These are phyloP conservation scores for Thoreauomyces humboldtii DNA, from an alignment of 192 early-diverging fungal species.

Conservation along the genomic window DNA sequence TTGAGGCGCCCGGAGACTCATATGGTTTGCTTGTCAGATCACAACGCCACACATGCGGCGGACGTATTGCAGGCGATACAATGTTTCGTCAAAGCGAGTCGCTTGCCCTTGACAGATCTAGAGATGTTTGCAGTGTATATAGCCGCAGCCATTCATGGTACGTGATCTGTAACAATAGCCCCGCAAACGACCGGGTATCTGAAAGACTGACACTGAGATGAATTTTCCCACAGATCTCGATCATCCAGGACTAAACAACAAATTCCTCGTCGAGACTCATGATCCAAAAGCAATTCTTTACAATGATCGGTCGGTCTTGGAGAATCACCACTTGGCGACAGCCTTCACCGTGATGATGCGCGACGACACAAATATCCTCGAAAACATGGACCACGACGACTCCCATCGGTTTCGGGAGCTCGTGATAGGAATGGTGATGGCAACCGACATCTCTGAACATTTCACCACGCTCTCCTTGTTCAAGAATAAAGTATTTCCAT, in stretches of 20 bases:
- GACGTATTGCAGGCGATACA: conserved; percentile 91
- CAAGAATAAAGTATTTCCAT: conserved; percentile 42
- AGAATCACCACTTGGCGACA: conserved; percentile 77
- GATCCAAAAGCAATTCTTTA: conserved; percentile 86
- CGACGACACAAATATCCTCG: conserved; percentile 43
- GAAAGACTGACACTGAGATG: conserved; percentile 34
- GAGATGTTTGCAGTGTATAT: conserved; percentile 47
- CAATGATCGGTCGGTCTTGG: conserved; percentile 91
- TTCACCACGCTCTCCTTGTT: conserved; percentile 56
- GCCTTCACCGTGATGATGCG: conserved; percentile 41
- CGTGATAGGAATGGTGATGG: conserved; percentile 48
- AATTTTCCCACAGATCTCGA: conserved; percentile 25
- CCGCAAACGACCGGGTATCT: background rate
- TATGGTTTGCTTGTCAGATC: conserved; percentile 42
- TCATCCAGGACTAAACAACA: conserved; percentile 95
- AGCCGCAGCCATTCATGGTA: conserved; percentile 45
- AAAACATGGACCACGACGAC: conserved; percentile 30
- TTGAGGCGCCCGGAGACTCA: background rate
- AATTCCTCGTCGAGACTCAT: conserved; percentile 78
- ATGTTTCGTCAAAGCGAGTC: conserved; percentile 54
- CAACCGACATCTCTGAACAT: conserved; percentile 55
- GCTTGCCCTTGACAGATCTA: conserved; percentile 15
- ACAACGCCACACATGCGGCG: conserved; percentile 93
- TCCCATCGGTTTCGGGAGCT: conserved; percentile 38
- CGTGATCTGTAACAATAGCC: background rate